These are phyloP conservation scores for Flaveria floridana DNA, from an alignment of 140 eudicot genomes.

Conservation along the genomic window DNA sequence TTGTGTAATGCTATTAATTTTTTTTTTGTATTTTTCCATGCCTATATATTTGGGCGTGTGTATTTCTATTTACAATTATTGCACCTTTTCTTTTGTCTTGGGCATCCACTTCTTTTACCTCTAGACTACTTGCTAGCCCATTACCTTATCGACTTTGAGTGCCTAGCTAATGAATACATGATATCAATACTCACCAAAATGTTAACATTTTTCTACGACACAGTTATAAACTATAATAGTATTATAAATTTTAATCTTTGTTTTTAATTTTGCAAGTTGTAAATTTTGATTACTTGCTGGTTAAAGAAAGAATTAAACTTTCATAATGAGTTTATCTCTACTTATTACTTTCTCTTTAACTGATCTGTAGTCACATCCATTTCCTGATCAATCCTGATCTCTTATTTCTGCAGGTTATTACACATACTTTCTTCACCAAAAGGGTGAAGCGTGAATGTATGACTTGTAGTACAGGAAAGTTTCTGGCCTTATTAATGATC, in stretches of 20 bases:
- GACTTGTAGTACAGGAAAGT: conserved; percentile 81
- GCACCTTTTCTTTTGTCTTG: neutral
- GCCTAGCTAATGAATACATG: neutral
- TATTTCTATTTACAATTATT: neutral
- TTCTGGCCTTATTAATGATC: conserved; percentile 61
- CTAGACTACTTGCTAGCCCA: neutral
- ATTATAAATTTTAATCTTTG: neutral
- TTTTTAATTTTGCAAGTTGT: neutral
- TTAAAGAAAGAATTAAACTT: neutral
- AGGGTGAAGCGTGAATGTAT: conserved; percentile 56
- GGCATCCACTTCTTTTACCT: neutral
- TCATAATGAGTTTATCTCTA: neutral
- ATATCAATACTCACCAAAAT: neutral
- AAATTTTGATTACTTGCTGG: neutral
- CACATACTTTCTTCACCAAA: conserved; percentile 53
- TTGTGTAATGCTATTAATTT: neutral
- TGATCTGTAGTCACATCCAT: conserved; percentile 10
- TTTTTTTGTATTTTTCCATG: neutral
- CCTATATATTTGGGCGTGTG: no score
- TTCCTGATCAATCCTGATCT: conserved; percentile 7
- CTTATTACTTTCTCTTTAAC: neutral
- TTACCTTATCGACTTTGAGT: neutral
- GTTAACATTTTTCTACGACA: neutral
- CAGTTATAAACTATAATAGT: neutral
- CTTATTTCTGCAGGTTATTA: conserved; percentile 58